phyloP scores from a whole-genome alignment of 2,329 filamentous ascomycete species.

The Fusarium sp. region DNA sequence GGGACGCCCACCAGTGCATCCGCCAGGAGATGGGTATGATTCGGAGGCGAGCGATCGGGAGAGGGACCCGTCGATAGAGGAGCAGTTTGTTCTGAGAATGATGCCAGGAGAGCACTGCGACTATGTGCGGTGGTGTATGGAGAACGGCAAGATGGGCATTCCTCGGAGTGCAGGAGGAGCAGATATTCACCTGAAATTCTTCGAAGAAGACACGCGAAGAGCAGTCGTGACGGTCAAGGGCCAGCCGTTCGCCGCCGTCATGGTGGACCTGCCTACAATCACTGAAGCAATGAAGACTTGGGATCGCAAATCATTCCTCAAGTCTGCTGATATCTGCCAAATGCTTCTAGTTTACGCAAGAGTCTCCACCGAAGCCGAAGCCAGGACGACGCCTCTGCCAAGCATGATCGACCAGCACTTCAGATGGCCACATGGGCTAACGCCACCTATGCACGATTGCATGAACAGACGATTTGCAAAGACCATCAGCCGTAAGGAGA shows the following conservation, averaged over 20 bases:
- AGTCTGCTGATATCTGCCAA: constrained; percentile 88
- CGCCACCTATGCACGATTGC: constrained; percentile 88
- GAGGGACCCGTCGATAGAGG: constrained; percentile 86
- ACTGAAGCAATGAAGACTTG: constrained; percentile 94
- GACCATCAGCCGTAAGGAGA: constrained; percentile 83
- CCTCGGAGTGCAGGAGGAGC: constrained; percentile 74
- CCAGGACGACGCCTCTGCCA: constrained; percentile 75
- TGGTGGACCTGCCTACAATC: constrained; percentile 88
- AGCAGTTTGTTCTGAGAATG: constrained; percentile 92
- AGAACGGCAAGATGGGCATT: constrained; percentile 80
- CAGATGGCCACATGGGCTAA: constrained; percentile 87
- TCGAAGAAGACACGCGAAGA: constrained; percentile 79
- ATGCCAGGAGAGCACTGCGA: constrained; percentile 86
- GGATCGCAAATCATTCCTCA: constrained; percentile 89
- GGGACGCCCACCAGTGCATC: constrained; percentile 76
- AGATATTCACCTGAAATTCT: constrained; percentile 84
- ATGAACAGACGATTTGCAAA: constrained; percentile 86
- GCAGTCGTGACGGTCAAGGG: constrained; percentile 78
- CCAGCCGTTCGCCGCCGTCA: constrained; percentile 78
- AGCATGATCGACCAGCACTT: constrained; percentile 75
- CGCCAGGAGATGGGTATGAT: constrained; percentile 91
- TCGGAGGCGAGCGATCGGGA: constrained; percentile 95
- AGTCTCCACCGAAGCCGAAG: constrained; percentile 75
- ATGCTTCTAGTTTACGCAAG: constrained; percentile 84
- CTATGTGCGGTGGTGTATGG: constrained; percentile 80